These are phyloP conservation scores for Heimioporus punctisporus DNA, from an alignment of 1,284 basidiomycete species.

Conservation along the genomic window DNA sequence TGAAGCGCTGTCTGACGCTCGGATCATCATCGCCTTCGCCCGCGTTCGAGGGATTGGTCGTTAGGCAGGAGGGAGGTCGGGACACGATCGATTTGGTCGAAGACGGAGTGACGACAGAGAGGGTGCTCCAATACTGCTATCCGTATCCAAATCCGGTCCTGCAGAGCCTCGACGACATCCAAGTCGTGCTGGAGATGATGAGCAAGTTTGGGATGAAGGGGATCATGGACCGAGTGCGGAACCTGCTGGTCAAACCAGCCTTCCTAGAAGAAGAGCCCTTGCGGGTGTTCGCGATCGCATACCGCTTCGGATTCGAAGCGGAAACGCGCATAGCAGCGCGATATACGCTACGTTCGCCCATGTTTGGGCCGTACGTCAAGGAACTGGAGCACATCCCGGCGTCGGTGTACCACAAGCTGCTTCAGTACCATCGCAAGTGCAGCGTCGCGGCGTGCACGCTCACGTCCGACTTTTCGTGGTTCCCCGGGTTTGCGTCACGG, in stretches of 20 bases:
- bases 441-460: conserved; percentile 32
- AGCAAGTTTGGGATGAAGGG: conserved; percentile 34
- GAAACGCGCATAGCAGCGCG: conserved; percentile 30
- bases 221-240: conserved; percentile 30
- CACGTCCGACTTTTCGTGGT: conserved; percentile 38
- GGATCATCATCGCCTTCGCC: conserved; percentile 31
- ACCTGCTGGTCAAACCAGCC: conserved; percentile 17
- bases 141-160: conserved; percentile 31
- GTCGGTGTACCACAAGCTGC: conserved; percentile 35
- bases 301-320: conserved; percentile 30
- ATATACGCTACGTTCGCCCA: conserved; percentile 31
- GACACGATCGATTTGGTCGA: conserved; percentile 31
- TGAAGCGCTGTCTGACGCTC: conserved; percentile 27
- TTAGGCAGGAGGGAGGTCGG: conserved; percentile 24
- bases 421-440: conserved; percentile 37
- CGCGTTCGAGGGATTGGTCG: conserved; percentile 22
- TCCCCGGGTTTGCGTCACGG: conserved; percentile 36
- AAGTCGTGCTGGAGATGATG: conserved; percentile 34
- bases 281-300: conserved; percentile 35
- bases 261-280: conserved; percentile 32
- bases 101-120: conserved; percentile 31
- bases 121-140: conserved; percentile 34
- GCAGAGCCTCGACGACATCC: conserved; percentile 33
- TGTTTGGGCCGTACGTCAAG: conserved; percentile 35
- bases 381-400: conserved; percentile 36